Evolutionary conservation across 1,139 yeast species (phyloP).

Genomic region (Blastobotrys persicus): DNA sequence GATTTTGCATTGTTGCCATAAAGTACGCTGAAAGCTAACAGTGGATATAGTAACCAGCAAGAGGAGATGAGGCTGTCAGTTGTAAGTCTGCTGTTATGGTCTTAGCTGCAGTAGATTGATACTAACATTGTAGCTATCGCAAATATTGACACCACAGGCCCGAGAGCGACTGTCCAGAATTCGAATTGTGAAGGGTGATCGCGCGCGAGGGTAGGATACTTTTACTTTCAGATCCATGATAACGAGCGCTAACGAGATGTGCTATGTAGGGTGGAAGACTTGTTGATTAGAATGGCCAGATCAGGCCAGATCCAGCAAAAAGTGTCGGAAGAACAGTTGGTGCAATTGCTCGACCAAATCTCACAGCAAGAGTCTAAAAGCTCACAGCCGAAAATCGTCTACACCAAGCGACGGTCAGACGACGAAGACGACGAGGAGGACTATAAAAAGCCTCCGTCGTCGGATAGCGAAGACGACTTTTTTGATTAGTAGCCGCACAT

Average conservation of each 20-base stretch:
- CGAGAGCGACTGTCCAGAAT: conserved; percentile 86
- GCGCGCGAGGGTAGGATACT: conserved; percentile 65
- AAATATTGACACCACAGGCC: conserved; percentile 75
- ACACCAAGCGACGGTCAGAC: conserved; percentile 28
- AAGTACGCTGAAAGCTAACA: background rate
- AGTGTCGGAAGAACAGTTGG: conserved; percentile 75
- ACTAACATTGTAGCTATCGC: conserved; percentile 47
- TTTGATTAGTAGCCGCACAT: conserved; percentile 29
- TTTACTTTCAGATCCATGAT: no score
- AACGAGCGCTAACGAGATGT: no score
- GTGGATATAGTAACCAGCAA: conserved; percentile 22
- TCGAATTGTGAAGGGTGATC: conserved; percentile 82
- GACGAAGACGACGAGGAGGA: conserved; percentile 27
- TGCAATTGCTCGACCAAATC: conserved; percentile 75
- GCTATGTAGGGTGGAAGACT: conserved; percentile 61
- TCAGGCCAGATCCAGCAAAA: conserved; percentile 75
- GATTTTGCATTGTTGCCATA: background rate
- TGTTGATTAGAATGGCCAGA: conserved; percentile 68
- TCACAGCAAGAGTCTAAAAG: conserved; percentile 72
- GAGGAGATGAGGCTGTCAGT: conserved; percentile 39
- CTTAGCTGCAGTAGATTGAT: conserved; percentile 30
- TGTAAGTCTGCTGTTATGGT: conserved; percentile 30
- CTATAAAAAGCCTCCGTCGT: conserved; percentile 20
- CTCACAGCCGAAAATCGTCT: conserved; percentile 58
- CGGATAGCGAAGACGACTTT: conserved; percentile 37